Base-by-base conservation (phyloP, 208 protist genomes). In the Wallacemonas sp. region DNA sequence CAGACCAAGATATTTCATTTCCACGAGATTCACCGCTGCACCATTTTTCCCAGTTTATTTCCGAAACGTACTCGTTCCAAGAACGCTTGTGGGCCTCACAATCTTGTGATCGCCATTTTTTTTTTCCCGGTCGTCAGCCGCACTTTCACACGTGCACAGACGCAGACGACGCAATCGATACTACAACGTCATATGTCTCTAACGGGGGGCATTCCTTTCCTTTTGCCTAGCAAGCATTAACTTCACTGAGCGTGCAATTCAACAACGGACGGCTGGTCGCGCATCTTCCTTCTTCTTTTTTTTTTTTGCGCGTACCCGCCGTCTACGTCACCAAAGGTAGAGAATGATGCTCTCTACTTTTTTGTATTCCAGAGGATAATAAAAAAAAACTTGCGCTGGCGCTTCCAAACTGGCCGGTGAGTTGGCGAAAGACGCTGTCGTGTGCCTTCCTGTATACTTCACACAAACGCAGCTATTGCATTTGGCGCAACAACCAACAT, bases 201-300 rank as follows among this genome's bases (percentile, higher is more conserved):
- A 72, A 73, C 65, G 73, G 73, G 73, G 73, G 73, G 73, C 73
- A 79, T 79, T 79, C 64, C 36, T 27, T 68, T 39, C 52, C 46
- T 57, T 60, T 60, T 38, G 46, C 24, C 33, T 39, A 9, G 30
- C 32, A 56, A 65, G 56, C 44, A 64, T 38, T 64, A 38, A 36
- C 58, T 68, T 73, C 68, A 49, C 36, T 68, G 60, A 54, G 32
- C 38, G 61, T 73, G 48, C 34, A 46, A 46, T 62, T 61, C 58
- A 61, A 61, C 56, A 44, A 62, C n/a, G 9, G 56, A 24, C 38
- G n/a, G 36, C 19, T 11, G 17, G 56, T 9, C 4, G 5, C 8
- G 2, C 30, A 34, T 60, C 23, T 48, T 61, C 19, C 27, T 19
- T 61, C 30, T 61, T 11, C n/a, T 21, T 61, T 41, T 61, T 27